phyloP scores from a whole-genome alignment of 2,329 filamentous ascomycete species.

The Fusarium stilboides region DNA sequence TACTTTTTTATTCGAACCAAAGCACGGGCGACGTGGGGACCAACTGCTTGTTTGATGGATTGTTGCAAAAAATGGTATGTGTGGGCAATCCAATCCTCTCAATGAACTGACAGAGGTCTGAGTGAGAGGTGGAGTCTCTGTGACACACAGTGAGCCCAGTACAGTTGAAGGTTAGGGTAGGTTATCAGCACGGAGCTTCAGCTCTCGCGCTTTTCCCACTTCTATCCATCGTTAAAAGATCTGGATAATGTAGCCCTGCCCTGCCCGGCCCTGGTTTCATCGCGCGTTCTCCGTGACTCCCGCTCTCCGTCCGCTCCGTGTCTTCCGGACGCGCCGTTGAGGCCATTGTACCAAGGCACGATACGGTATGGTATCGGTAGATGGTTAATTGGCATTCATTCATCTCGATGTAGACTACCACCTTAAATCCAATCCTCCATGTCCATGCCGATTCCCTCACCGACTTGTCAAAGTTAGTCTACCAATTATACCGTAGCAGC shows the following conservation, averaged over 20 bases:
- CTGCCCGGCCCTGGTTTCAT: constrained; percentile 4
- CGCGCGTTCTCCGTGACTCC: constrained; percentile 18
- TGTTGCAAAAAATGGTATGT: constrained; percentile 22
- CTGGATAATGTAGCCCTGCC: constrained; percentile 18
- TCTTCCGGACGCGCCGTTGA: constrained; percentile 29
- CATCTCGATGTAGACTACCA: constrained; percentile 21
- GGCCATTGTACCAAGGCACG: constrained; percentile 10
- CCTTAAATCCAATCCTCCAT: constrained; percentile 1
- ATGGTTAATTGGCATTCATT: neutral
- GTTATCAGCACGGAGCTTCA: constrained; percentile 22
- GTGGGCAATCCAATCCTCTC: constrained; percentile 12
- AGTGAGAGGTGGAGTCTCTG: constrained; percentile 25
- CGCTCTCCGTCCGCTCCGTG: constrained; percentile 29
- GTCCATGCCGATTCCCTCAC: constrained; percentile 16
- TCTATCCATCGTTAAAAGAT: constrained; percentile 5
- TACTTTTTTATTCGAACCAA: neutral
- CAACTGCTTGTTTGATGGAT: constrained; percentile 23
- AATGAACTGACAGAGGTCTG: neutral
- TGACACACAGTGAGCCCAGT: constrained; percentile 18
- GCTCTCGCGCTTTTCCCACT: constrained; percentile 17
- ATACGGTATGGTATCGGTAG: constrained; percentile 7
- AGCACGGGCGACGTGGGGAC: constrained; percentile 19
- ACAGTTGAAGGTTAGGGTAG: constrained; percentile 11
- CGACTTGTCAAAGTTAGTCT: constrained; percentile 21
- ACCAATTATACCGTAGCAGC: constrained; percentile 4